Percentiles rank a stretch among this genome's conserved stretches.
Evolutionary conservation across 441 rosid species (phyloP).

Genomic region (Adansonia gregorii): DNA sequence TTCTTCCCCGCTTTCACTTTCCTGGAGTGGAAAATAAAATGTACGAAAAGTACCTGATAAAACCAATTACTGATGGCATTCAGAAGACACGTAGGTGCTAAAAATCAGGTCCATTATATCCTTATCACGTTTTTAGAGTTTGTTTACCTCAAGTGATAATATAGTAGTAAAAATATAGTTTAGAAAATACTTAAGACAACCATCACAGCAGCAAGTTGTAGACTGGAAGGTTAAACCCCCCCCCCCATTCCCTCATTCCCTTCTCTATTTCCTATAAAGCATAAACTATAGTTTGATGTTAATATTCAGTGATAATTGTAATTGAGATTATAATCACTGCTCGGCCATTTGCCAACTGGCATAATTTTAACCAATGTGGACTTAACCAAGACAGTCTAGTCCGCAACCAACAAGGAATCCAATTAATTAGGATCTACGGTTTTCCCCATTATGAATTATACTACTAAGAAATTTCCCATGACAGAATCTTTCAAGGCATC

Average conservation of each 20-base stretch:
- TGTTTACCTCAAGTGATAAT: background rate
- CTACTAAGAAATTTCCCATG: background rate
- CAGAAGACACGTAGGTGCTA: background rate
- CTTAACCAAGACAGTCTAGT: background rate
- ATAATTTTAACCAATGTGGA: background rate
- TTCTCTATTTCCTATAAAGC: background rate
- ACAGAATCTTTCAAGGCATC: background rate
- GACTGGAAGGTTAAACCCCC: background rate
- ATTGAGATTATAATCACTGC: background rate
- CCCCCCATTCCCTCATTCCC: background rate
- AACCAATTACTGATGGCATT: background rate
- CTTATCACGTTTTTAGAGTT: background rate
- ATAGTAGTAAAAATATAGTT: background rate
- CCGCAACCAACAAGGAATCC: background rate
- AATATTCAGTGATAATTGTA: background rate
- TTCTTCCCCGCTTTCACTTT: slow-evolving; percentile 64
- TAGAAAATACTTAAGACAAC: background rate
- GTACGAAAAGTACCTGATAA: background rate
- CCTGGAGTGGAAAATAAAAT: slow-evolving; percentile 44
- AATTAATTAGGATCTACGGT: background rate
- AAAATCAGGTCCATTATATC: background rate
- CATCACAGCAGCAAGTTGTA: background rate
- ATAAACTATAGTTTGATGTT: background rate
- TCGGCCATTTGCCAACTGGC: background rate
- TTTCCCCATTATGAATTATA: background rate